These are phyloP conservation scores for Mucor irregularis DNA, from an alignment of 371 early-diverging fungal genomes.

Conservation along the genomic window DNA sequence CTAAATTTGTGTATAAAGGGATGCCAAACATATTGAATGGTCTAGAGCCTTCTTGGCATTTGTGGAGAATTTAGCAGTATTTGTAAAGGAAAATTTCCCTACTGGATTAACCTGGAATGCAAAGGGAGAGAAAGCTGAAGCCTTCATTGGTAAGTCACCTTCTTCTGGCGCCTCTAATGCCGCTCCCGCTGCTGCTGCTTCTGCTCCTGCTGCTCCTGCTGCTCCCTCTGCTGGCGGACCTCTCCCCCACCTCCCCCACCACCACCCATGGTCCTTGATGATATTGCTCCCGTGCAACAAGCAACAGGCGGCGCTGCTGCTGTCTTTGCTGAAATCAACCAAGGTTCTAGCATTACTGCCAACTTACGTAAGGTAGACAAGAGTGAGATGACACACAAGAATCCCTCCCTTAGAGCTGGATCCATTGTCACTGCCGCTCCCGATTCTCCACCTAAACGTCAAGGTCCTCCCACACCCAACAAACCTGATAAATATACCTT, in stretches of 20 bases:
- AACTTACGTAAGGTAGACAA: constrained; percentile 92
- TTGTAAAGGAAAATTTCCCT: constrained; percentile 87
- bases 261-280: constrained; percentile 54
- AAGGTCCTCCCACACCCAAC: constrained; percentile 65
- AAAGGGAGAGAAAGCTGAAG: constrained; percentile 66
- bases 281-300: constrained; percentile 14
- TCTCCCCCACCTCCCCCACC: constrained; percentile 69
- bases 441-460: constrained; percentile 49
- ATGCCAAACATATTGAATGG: constrained; percentile 84
- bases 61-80: constrained; percentile 73
- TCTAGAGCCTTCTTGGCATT: constrained; percentile 68
- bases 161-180: constrained; percentile 29
- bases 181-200: constrained; percentile 36
- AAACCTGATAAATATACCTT: constrained; percentile 64
- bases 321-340: constrained; percentile 88
- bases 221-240: constrained; percentile 54
- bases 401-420: constrained; percentile 79
- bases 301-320: constrained; percentile 56
- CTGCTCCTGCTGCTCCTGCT: constrained; percentile 36
- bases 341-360: constrained; percentile 76
- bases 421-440: constrained; percentile 47
- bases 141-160: constrained; percentile 36
- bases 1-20: constrained; percentile 45
- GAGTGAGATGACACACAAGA: constrained; percentile 96
- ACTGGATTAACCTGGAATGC: constrained; percentile 94